Evolutionary conservation across 345 rosid species (phyloP).

Genomic region (Cochlearia excelsa): DNA sequence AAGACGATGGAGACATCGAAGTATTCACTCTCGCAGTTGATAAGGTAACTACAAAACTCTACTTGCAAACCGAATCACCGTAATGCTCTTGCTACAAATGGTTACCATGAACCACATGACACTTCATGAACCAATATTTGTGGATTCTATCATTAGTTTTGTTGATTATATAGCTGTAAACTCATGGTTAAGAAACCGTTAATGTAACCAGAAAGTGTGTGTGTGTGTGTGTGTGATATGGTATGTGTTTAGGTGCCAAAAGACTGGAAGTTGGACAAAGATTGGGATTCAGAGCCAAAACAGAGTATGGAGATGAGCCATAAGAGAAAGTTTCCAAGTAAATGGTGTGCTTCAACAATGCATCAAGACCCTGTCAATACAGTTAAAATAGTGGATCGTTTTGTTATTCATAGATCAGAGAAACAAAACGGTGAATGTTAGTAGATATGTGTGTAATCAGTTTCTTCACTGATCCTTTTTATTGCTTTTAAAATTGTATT

Average conservation of each 20-base stretch:
- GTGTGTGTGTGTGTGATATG: not conserved
- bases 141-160: too few relatives aligned
- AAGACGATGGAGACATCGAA: slow-evolving; percentile 71
- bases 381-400: slow-evolving; percentile 64
- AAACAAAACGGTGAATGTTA: slow-evolving; percentile 35
- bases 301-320: slow-evolving; percentile 54
- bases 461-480: slow-evolving; percentile 33
- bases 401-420: slow-evolving; percentile 46
- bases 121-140: too few relatives aligned
- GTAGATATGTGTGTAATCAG: slow-evolving; percentile 19
- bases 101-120: too few relatives aligned
- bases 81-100: too few relatives aligned
- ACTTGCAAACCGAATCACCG: too few relatives aligned
- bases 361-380: slow-evolving; percentile 65
- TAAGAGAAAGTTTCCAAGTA: slow-evolving; percentile 60
- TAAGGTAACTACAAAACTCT: slow-evolving; percentile 49
- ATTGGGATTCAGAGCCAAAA: slow-evolving; percentile 66
- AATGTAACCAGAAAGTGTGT: too few relatives aligned
- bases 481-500: too few relatives aligned
- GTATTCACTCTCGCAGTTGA: slow-evolving; percentile 90
- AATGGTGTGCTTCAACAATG: slow-evolving; percentile 63
- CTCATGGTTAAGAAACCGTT: too few relatives aligned
- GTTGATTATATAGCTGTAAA: too few relatives aligned
- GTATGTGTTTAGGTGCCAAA: slow-evolving; percentile 60
- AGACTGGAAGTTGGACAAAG: slow-evolving; percentile 77